These are phyloP conservation scores for Liquidambar formosana DNA, from an alignment of 164 flowering plant genomes.

Conservation along the genomic window DNA sequence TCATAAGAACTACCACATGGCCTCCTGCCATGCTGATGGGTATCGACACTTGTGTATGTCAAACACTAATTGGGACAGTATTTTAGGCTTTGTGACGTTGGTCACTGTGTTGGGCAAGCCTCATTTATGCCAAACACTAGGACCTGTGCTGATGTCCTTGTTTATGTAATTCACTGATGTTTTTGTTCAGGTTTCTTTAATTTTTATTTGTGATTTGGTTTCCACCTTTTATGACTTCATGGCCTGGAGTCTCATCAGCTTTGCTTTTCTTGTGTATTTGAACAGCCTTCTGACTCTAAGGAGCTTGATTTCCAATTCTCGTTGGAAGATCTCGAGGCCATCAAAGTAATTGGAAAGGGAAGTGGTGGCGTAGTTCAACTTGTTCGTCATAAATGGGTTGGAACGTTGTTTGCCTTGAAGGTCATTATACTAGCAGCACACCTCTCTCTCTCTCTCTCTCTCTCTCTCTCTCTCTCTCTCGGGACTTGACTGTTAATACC, in stretches of 20 bases:
- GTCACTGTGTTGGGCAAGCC: background rate
- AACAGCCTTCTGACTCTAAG: slow-evolving; percentile 69
- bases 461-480: too few relatives aligned
- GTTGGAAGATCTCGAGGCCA: slow-evolving; percentile 89
- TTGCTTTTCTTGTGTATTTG: slow-evolving; percentile 14
- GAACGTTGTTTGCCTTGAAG: slow-evolving; percentile 77
- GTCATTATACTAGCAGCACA: slow-evolving; percentile 26
- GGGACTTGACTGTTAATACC: too few relatives aligned
- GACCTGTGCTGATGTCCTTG: background rate
- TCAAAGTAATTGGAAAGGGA: slow-evolving; percentile 97
- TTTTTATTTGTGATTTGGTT: background rate
- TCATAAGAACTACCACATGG: background rate
- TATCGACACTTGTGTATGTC: background rate
- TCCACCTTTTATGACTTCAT: background rate
- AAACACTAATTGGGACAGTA: background rate
- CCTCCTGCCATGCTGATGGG: background rate
- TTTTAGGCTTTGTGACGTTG: background rate
- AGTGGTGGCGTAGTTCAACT: slow-evolving; percentile 99
- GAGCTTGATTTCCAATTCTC: slow-evolving; percentile 74
- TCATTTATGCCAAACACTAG: background rate
- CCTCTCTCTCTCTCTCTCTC: too few relatives aligned
- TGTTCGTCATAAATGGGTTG: slow-evolving; percentile 95
- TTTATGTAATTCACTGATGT: too few relatives aligned
- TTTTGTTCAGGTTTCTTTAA: background rate
- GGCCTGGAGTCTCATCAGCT: background rate